These are phyloP conservation scores for Apophysomyces ossiformis DNA, from an alignment of 371 early-diverging fungal species.

Conservation along the genomic window DNA sequence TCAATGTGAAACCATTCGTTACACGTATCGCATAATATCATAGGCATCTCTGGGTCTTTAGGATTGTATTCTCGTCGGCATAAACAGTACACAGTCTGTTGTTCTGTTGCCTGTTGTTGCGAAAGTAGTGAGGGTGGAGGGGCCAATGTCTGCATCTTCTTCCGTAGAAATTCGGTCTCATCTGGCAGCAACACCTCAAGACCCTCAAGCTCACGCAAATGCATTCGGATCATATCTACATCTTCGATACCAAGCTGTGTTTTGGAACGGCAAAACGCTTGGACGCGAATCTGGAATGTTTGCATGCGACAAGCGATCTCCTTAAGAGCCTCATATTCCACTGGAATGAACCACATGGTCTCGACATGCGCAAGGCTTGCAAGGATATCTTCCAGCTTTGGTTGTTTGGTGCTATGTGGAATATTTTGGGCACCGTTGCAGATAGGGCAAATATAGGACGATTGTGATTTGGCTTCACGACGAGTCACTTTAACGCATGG, in stretches of 20 bases:
- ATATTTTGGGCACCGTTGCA: slow-evolving; percentile 59
- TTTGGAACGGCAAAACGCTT: slow-evolving; percentile 47
- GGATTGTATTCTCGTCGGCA: slow-evolving; percentile 29
- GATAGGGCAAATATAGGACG: slow-evolving; percentile 70
- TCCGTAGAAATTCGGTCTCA: slow-evolving; percentile 49
- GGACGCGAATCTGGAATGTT: slow-evolving; percentile 36
- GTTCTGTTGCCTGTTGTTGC: slow-evolving; percentile 17
- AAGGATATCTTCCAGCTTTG: slow-evolving; percentile 53
- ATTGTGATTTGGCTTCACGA: slow-evolving; percentile 56
- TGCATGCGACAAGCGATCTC: slow-evolving; percentile 47
- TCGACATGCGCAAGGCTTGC: slow-evolving; percentile 44
- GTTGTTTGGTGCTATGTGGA: slow-evolving; percentile 44
- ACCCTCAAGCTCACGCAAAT: slow-evolving; percentile 64
- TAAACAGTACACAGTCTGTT: slow-evolving; percentile 41
- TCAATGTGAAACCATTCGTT: slow-evolving; percentile 60
- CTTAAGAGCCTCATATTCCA: slow-evolving; percentile 57
- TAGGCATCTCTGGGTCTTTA: slow-evolving; percentile 32
- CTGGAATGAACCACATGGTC: slow-evolving; percentile 56
- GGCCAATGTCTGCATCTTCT: slow-evolving; percentile 45
- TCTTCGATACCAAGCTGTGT: slow-evolving; percentile 41
- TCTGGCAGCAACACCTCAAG: slow-evolving; percentile 54
- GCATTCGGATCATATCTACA: slow-evolving; percentile 41
- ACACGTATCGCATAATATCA: slow-evolving; percentile 67
- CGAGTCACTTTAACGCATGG: slow-evolving; percentile 68
- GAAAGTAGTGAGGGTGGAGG: slow-evolving; percentile 16